Base-by-base conservation (phyloP, 768 basidiomycete genomes). In the Kwoniella dejecticola region DNA sequence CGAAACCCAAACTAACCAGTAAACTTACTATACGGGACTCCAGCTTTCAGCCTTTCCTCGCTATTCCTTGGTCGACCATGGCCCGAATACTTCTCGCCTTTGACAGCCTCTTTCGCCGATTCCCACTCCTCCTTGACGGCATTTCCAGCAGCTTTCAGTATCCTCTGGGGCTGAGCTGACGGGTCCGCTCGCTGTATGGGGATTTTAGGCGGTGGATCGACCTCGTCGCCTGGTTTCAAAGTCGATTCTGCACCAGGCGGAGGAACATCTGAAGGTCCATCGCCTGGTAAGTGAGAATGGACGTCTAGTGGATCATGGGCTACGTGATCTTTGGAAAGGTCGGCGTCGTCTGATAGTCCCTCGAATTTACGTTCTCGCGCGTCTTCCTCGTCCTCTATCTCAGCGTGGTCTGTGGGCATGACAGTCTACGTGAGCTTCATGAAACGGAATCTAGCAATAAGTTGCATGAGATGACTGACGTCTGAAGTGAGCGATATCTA, bases 351-450 rank as follows among this genome's bases (percentile, higher is more conserved):
- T 17, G 85, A 79, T 50, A 95, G 84, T 24, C 94, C 92, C 75
- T 92, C 89, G 79, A 82, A 96, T 73, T 83, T 82, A 11, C 91
- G 89, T 79, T 93, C 91, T 24, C 87, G 85, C 71, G 88, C 87
- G 23, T 88, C 89, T 79, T 98, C 95, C 66, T 86, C 80, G 8
- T 77, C 84, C 74, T 98, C 95, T 62, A 98, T 97, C 3, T 79
- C 70, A 67, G 89, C 90, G 76, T 98, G 95, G 54, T 90, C 76
- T 78, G 52, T 17, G 30, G 50, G 26, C 10, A 3, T 3, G 13
- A 23, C 13, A 31, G 3, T 10, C 23, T 46, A 50, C 13, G n/a
- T 50, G 48, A 15, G 17, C 21, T 13, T 42, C 17, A n/a, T 15
- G 4, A 40, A 27, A 15, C 23, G 31, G n/a, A 12, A 41, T 31